phyloP scores from a whole-genome alignment of 495 filamentous ascomycete genomes.

The Hypoxylon lenormandii region DNA sequence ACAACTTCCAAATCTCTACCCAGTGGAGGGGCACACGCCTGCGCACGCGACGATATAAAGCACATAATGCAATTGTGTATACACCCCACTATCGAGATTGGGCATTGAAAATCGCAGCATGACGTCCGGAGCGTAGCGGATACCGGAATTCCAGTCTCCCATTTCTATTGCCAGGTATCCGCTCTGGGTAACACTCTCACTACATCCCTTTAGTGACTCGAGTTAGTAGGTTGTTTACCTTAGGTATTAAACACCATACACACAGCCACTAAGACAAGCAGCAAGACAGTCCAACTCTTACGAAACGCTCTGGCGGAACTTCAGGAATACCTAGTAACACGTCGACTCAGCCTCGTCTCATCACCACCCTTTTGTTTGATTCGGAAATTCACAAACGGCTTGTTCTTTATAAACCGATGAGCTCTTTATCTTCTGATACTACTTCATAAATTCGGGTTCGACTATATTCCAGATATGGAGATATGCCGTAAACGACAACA shows the following conservation, averaged over 20 bases:
- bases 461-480: slow-evolving; percentile 42
- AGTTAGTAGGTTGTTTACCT: neutral
- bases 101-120: slow-evolving; percentile 15
- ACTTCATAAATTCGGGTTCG: no score
- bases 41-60: slow-evolving; percentile 17
- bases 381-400: neutral
- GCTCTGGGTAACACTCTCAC: neutral
- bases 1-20: slow-evolving; percentile 7
- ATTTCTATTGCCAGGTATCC: no score
- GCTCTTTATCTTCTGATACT: no score
- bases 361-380: no score
- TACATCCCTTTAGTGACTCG: neutral
- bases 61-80: neutral
- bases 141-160: neutral
- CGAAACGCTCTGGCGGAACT: no score
- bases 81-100: slow-evolving; percentile 25
- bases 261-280: no score
- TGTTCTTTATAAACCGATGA: no score
- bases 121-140: slow-evolving; percentile 5
- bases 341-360: neutral
- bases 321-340: no score
- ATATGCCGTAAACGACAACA: slow-evolving; percentile 22
- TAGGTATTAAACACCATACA: no score
- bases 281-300: no score
- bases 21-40: no score